These are phyloP conservation scores for Chenopodium formosanum DNA, from an alignment of 148 eudicot species.

Conservation along the genomic window DNA sequence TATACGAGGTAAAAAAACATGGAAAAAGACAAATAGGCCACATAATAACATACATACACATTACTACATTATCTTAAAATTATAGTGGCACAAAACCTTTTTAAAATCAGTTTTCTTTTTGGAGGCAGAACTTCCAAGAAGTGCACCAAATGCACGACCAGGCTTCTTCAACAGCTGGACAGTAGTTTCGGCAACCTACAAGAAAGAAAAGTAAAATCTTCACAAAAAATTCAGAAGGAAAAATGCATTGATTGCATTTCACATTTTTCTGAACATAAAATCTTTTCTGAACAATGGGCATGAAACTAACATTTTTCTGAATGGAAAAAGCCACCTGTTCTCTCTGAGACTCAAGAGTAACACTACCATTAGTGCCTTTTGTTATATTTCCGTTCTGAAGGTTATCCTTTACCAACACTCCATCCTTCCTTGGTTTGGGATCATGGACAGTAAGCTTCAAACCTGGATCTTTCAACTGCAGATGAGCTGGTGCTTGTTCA, in stretches of 20 bases:
- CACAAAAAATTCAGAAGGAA: neutral
- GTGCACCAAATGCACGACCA: slow-evolving; percentile 75
- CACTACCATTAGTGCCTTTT: slow-evolving; percentile 14
- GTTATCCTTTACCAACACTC: slow-evolving; percentile 17
- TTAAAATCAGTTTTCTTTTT: slow-evolving; percentile 60
- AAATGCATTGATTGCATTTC: slow-evolving; percentile 5
- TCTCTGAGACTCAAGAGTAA: slow-evolving; percentile 11
- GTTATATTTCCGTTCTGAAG: slow-evolving; percentile 25
- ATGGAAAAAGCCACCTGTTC: slow-evolving; percentile 19
- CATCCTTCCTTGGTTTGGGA: slow-evolving; percentile 13
- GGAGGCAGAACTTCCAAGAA: slow-evolving; percentile 62
- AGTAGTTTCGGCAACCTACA: slow-evolving; percentile 60
- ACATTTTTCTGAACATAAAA: neutral
- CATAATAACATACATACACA: neutral
- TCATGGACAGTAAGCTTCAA: slow-evolving; percentile 16
- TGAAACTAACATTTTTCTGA: slow-evolving; percentile 13
- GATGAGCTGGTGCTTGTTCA: slow-evolving; percentile 12
- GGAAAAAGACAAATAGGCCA: neutral
- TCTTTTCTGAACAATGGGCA: slow-evolving; percentile 26
- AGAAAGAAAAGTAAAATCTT: slow-evolving; percentile 6
- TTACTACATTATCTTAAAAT: neutral
- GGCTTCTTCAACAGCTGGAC: slow-evolving; percentile 81
- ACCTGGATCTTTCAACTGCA: slow-evolving; percentile 12
- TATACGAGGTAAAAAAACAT: neutral
- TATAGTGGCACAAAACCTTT: slow-evolving; percentile 36